Percentiles rank a stretch among this genome's conserved stretches.
Conservation (phyloP, 768 basidiomycete genomes). For the Pisolithus orientalis region DNA sequence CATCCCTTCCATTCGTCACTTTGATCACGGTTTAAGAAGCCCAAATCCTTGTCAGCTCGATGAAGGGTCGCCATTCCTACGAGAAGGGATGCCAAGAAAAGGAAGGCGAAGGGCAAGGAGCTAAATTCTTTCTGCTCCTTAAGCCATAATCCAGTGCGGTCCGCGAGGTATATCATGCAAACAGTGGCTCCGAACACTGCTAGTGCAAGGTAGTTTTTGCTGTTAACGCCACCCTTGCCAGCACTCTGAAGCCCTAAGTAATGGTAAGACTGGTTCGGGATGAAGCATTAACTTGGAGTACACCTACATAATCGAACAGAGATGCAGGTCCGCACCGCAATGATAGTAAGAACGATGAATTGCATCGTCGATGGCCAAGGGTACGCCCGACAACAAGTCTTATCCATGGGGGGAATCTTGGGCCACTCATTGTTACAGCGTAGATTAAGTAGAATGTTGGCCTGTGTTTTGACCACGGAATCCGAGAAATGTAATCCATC, state of each 20-base stretch:
- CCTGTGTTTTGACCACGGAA: constrained; percentile 57
- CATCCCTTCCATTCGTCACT: constrained; percentile 98
- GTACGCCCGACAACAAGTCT: constrained; percentile 79
- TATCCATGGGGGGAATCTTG: constrained; percentile 58
- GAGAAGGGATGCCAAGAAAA: constrained; percentile 47
- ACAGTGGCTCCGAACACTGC: constrained; percentile 62
- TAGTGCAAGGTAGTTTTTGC: constrained; percentile 31
- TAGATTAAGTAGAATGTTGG: constrained; percentile 71
- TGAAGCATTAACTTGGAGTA: constrained; percentile 3
- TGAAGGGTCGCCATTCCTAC: constrained; percentile 62
- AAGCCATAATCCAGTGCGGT: constrained; percentile 81
- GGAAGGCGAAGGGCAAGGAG: constrained; percentile 56
- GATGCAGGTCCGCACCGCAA: constrained; percentile 49
- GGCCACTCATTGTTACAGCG: constrained; percentile 71
- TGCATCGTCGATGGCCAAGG: constrained; percentile 59
- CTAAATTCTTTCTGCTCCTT: constrained; percentile 87
- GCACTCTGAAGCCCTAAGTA: constrained; percentile 6
- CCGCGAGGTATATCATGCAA: constrained; percentile 68
- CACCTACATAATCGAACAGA: constrained; percentile 30
- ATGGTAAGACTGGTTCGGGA: constrained; percentile 8
- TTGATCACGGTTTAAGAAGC: constrained; percentile 87
- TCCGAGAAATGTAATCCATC: constrained; percentile 83
- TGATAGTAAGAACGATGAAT: constrained; percentile 39
- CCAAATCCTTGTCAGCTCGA: constrained; percentile 73
- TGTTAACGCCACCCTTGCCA: constrained; percentile 10